A percentile compares a stretch with the other conserved stretches of the same genome.
phyloP scores from a whole-genome alignment of 441 rosid species.

The Arabidopsis lyrata region DNA sequence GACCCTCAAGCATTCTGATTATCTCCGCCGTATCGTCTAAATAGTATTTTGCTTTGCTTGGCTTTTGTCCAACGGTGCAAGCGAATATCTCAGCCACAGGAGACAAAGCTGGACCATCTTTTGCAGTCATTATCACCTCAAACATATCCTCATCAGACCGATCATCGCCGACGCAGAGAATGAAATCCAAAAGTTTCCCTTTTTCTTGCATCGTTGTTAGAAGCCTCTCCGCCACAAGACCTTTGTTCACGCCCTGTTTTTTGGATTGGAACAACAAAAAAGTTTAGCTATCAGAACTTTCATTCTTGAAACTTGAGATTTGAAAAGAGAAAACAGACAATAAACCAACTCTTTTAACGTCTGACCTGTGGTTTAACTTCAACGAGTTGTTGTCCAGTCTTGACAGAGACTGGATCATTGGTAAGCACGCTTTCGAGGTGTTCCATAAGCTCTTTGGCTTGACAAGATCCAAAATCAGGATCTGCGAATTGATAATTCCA shows the following conservation, averaged over 20 bases:
- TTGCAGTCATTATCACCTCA: constrained; percentile 72
- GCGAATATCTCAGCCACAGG: constrained; percentile 89
- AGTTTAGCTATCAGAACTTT: background rate
- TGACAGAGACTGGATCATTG: constrained; percentile 88
- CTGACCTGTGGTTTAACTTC: constrained; percentile 96
- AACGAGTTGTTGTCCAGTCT: constrained; percentile 80
- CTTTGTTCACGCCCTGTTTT: constrained; percentile 86
- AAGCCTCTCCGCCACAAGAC: constrained; percentile 72
- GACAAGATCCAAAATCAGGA: constrained; percentile 94
- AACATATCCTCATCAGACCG: constrained; percentile 97
- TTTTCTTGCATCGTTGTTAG: constrained; percentile 60
- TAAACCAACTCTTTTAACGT: constrained; percentile 15
- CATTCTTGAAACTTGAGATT: background rate
- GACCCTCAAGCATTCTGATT: constrained; percentile 73
- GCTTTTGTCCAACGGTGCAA: constrained; percentile 90
- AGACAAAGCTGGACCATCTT: constrained; percentile 64
- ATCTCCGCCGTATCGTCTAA: constrained; percentile 82
- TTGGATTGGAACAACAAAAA: background rate
- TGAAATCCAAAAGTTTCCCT: constrained; percentile 76
- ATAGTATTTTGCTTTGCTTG: constrained; percentile 93
- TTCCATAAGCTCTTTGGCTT: constrained; percentile 93
- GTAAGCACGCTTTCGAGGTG: constrained; percentile 91
- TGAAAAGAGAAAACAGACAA: background rate
- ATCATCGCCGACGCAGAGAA: constrained; percentile 92
- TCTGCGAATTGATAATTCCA: constrained; percentile 89